Percentiles rank a stretch among this genome's conserved stretches.
phyloP scores from a whole-genome alignment of 148 eudicot species.

The Mesembryanthemum crystallinum region DNA sequence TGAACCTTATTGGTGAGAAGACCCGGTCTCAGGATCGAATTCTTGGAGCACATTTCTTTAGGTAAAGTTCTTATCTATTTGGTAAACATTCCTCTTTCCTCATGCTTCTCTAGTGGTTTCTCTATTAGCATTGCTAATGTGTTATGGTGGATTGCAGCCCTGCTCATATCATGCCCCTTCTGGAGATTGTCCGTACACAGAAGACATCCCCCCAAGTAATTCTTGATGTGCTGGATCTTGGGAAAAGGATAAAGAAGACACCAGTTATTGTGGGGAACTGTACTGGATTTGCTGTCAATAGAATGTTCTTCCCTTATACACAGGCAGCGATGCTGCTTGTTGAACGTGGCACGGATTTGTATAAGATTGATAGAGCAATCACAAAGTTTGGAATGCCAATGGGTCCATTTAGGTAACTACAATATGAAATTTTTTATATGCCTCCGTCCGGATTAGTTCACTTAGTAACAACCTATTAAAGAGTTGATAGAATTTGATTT shows the following conservation, averaged over 20 bases:
- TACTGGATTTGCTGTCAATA: constrained; percentile 96
- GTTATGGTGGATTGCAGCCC: constrained; percentile 54
- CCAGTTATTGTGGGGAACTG: constrained; percentile 95
- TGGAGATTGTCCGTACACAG: constrained; percentile 89
- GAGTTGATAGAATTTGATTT: no score
- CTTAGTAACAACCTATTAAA: no score
- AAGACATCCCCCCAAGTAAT: constrained; percentile 90
- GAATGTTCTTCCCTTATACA: constrained; percentile 90
- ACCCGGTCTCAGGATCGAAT: constrained; percentile 79
- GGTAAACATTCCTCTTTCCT: neutral
- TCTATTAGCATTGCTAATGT: neutral
- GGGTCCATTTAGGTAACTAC: constrained; percentile 86
- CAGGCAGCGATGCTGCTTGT: constrained; percentile 84
- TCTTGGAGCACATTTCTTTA: constrained; percentile 91
- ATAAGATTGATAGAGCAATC: constrained; percentile 69
- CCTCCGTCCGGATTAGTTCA: no score
- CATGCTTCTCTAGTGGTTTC: constrained; percentile 7
- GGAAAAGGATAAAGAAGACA: constrained; percentile 86
- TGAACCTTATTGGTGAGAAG: constrained; percentile 84
- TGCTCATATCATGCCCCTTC: constrained; percentile 94
- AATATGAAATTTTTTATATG: neutral
- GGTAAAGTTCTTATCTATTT: constrained; percentile 38
- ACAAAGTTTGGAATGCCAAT: constrained; percentile 96
- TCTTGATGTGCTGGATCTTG: constrained; percentile 78
- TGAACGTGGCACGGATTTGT: constrained; percentile 73